A percentile compares a stretch with the other conserved stretches of the same genome.
These are phyloP conservation scores for Candolleomyces eurysporus DNA, from an alignment of 768 basidiomycete species.

Conservation along the genomic window DNA sequence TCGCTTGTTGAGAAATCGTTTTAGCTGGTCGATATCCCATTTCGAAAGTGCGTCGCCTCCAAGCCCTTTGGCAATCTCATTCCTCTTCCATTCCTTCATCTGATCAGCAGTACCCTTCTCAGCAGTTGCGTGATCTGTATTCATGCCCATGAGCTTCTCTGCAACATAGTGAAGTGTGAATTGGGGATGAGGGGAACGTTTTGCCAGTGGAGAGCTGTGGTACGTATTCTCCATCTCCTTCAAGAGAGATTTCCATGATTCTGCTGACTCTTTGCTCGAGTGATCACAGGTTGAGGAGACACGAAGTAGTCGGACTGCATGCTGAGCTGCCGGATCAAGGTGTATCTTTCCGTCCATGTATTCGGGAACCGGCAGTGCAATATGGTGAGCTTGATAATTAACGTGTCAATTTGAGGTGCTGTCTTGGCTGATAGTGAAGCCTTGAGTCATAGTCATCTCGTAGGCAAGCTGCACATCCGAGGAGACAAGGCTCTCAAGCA, in stretches of 20 bases:
- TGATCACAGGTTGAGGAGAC: background rate
- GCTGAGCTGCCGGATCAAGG: background rate
- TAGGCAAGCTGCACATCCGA: background rate
- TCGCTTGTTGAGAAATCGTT: conserved; percentile 8
- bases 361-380: background rate
- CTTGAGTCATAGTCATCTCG: background rate
- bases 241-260: background rate
- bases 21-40: background rate
- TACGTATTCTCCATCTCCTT: background rate
- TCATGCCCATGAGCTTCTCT: conserved; percentile 1
- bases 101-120: background rate
- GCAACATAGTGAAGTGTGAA: too few relatives aligned
- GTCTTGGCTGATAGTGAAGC: conserved; percentile 12
- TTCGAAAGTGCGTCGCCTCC: too few relatives aligned
- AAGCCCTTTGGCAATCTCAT: too few relatives aligned
- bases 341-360: background rate
- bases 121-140: background rate
- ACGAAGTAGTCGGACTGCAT: background rate
- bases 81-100: background rate
- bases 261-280: background rate
- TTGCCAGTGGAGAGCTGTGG: background rate
- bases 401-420: conserved; percentile 9
- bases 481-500: too few relatives aligned
- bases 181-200: background rate
- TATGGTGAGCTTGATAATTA: conserved; percentile 13